phyloP scores from a whole-genome alignment of 2,329 filamentous ascomycete species.

The Microsporum audouinii region DNA sequence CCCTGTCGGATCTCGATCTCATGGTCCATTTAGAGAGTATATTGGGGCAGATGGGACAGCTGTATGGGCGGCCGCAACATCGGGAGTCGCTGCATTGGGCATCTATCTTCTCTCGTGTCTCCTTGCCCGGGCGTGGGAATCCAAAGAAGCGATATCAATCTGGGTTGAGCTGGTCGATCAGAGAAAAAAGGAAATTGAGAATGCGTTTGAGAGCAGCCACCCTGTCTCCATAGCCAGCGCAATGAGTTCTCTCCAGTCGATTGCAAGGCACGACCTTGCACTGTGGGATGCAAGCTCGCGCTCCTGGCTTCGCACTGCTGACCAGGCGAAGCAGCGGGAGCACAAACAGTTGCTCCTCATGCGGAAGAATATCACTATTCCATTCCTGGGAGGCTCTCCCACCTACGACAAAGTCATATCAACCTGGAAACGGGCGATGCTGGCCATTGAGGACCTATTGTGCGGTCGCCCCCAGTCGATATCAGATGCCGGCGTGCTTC shows the following conservation, averaged over 20 bases:
- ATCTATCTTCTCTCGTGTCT: constrained; percentile 28
- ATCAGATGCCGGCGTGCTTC: constrained; percentile 18
- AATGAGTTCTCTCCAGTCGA: constrained; percentile 7
- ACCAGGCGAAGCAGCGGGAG: constrained; percentile 18
- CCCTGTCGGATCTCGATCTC: neutral
- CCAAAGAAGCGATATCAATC: constrained; percentile 21
- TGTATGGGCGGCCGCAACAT: constrained; percentile 20
- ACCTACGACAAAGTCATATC: constrained; percentile 22
- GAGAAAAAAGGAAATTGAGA: neutral
- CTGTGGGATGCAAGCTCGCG: constrained; percentile 31
- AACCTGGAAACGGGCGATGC: constrained; percentile 22
- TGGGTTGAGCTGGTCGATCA: constrained; percentile 24
- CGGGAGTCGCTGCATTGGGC: constrained; percentile 19
- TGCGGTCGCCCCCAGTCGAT: constrained; percentile 19
- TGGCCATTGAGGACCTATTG: constrained; percentile 21
- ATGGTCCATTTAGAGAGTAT: constrained; percentile 8
- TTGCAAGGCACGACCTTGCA: constrained; percentile 21
- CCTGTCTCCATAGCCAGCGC: neutral
- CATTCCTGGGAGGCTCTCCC: constrained; percentile 4
- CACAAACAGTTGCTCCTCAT: constrained; percentile 23
- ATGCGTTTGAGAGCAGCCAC: neutral
- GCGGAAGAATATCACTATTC: constrained; percentile 20
- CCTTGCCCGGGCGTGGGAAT: constrained; percentile 20
- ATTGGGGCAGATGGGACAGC: constrained; percentile 15
- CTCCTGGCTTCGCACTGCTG: constrained; percentile 28